A percentile compares a stretch with the other conserved stretches of the same genome.
phyloP scores from a whole-genome alignment of 1,139 yeast genomes.

The Zygoascus hellenicus region DNA sequence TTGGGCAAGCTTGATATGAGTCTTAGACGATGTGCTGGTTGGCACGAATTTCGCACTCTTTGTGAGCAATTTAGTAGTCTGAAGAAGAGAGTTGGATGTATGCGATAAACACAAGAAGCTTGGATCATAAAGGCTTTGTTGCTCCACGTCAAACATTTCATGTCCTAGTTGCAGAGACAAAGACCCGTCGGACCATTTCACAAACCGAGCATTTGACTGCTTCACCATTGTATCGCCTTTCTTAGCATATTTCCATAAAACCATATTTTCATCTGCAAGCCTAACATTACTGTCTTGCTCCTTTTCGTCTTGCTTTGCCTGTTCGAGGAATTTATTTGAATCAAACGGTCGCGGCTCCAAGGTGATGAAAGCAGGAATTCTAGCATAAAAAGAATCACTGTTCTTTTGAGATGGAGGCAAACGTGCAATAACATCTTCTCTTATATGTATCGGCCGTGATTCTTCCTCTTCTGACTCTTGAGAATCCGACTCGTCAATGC shows the following conservation, averaged over 20 bases:
- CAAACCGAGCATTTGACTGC: constrained; percentile 83
- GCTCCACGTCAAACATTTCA: constrained; percentile 76
- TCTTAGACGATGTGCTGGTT: constrained; percentile 74
- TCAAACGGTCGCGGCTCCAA: constrained; percentile 88
- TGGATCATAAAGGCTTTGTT: constrained; percentile 58
- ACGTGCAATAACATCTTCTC: constrained; percentile 63
- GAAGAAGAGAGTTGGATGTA: constrained; percentile 66
- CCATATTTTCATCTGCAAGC: constrained; percentile 69
- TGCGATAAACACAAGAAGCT: constrained; percentile 68
- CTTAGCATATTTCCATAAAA: constrained; percentile 86
- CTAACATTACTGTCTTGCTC: constrained; percentile 49
- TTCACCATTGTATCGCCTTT: constrained; percentile 49
- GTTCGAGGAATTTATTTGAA: constrained; percentile 52
- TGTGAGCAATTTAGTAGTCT: constrained; percentile 38
- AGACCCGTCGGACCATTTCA: constrained; percentile 93
- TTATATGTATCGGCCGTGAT: constrained; percentile 20
- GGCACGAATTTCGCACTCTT: constrained; percentile 75
- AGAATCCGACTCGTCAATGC: constrained; percentile 5
- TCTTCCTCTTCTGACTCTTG: constrained; percentile 22
- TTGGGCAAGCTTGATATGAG: constrained; percentile 73
- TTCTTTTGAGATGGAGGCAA: constrained; percentile 52
- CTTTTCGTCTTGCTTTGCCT: constrained; percentile 27
- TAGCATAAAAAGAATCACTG: constrained; percentile 50
- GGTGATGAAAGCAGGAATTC: constrained; percentile 74
- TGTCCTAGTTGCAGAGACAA: constrained; percentile 78